Evolutionary conservation across 2,329 filamentous ascomycete genomes (phyloP).

Genomic region (Curvularia sp.): DNA sequence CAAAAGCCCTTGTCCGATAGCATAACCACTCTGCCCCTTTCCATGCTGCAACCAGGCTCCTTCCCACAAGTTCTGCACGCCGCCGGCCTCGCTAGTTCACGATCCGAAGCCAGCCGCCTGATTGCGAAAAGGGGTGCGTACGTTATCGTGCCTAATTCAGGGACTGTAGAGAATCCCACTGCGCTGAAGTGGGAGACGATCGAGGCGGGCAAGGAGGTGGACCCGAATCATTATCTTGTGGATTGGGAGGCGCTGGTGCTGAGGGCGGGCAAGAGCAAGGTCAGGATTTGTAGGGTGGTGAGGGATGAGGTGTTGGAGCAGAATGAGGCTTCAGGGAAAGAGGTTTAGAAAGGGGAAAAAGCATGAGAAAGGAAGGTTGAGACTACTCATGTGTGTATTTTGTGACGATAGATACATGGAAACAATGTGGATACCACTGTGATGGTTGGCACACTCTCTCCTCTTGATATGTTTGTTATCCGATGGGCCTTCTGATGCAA

Average conservation of each 20-base stretch:
- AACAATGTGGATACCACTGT: background rate
- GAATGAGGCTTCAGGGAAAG: background rate
- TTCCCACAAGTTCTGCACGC: slow-evolving; percentile 67
- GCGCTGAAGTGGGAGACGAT: slow-evolving; percentile 69
- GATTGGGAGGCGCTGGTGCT: slow-evolving; percentile 64
- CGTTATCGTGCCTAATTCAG: slow-evolving; percentile 58
- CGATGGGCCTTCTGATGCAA: background rate
- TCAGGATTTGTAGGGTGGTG: slow-evolving; percentile 64
- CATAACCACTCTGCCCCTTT: slow-evolving; percentile 66
- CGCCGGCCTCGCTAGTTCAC: slow-evolving; percentile 64
- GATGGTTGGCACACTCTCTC: background rate
- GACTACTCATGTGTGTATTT: background rate
- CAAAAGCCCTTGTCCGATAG: slow-evolving; percentile 47
- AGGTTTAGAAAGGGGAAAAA: background rate
- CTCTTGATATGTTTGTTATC: background rate
- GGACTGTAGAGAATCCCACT: slow-evolving; percentile 43
- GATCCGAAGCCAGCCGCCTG: slow-evolving; percentile 65
- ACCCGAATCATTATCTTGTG: slow-evolving; percentile 66
- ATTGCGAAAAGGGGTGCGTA: slow-evolving; percentile 65
- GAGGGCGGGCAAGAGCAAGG: slow-evolving; percentile 66
- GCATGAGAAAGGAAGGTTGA: background rate
- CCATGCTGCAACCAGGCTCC: slow-evolving; percentile 61
- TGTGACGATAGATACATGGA: background rate
- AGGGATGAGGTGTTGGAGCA: slow-evolving; percentile 52
- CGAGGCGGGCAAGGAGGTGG: slow-evolving; percentile 64